Evolutionary conservation across 768 basidiomycete species (phyloP), one percentile per base, ranked within the genome.

Genomic region (Cyclocybe aegerita): DNA sequence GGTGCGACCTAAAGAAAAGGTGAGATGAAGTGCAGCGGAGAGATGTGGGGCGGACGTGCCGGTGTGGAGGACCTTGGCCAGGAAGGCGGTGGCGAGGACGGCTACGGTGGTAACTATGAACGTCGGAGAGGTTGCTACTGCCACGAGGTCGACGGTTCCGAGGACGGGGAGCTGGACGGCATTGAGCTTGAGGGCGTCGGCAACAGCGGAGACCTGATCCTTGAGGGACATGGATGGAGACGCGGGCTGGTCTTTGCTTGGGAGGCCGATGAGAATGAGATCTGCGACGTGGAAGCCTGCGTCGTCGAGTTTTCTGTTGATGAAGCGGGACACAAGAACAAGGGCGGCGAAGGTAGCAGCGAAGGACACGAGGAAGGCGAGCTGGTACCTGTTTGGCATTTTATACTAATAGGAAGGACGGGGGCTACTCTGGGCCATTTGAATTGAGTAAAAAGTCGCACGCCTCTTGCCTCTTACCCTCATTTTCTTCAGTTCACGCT

Each of bases 231-330:
- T 48, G 42, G 40, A 31, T 17, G 37, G 9, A n/a, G 32, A 35
- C 3, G 37, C 56, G 51, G 36, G 54, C 32, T 53, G 43, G 41
- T 55, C 54, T 42, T 57, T 55, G 43, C 72, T 65, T 50, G 70
- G 71, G 41, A 85, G 72, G 49, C 85, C 86, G 42, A 85, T 63
- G 63, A 88, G 82, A 57, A 87, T 86, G 63, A 88, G 63, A 14
- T 77, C 65, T 23, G 78, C 71, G 49, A 82, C 39, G 70, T 82
- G 70, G 75, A 80, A 84, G 59, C 84, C 85, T 8, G 78, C 76
- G 7, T 71, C 74, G 6, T 60, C 59, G 57, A 89, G 82, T 49
- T 59, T 70, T 14, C 62, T 42, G 55, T 70, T 61, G 53, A 84
- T 39, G 58, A 70, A 71, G 58, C 67, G 69, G 48, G 74, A 68